Evolutionary conservation across 306 rosid species (phyloP).

Genomic region (Prinsepia uniflora): DNA sequence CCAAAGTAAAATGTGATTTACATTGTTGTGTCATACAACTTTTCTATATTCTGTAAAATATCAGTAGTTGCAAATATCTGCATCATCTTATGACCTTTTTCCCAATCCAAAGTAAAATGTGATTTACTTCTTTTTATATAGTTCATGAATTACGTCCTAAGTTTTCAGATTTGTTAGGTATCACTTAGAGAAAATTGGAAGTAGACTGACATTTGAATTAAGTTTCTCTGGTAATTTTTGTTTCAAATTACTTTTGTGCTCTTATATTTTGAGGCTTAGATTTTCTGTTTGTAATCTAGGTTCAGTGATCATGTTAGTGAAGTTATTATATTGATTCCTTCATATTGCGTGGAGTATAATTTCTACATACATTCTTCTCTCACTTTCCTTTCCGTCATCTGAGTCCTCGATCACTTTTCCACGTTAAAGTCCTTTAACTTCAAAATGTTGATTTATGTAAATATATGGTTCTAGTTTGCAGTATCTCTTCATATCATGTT

Average conservation of each 20-base stretch:
- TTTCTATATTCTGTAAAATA: neutral
- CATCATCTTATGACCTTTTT: neutral
- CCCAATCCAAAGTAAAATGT: neutral
- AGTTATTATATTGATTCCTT: neutral
- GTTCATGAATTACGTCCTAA: neutral
- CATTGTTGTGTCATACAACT: neutral
- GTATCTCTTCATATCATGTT: neutral
- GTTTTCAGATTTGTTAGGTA: neutral
- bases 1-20: neutral
- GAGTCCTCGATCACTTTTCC: neutral
- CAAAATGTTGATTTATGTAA: neutral
- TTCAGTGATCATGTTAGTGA: neutral
- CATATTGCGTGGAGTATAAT: neutral
- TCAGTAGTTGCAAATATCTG: neutral
- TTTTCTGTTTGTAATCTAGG: neutral
- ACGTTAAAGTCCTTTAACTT: conserved; percentile 9
- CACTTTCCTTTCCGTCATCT: neutral
- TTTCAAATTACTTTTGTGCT: neutral
- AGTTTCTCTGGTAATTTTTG: neutral
- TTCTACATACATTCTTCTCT: neutral
- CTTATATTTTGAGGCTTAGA: neutral
- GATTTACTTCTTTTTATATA: neutral
- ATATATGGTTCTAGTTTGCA: neutral
- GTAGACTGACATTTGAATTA: neutral
- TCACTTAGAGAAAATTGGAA: neutral